These are phyloP conservation scores for Dioscorea cayenensis DNA, from an alignment of 116 monocot genomes.

Conservation along the genomic window DNA sequence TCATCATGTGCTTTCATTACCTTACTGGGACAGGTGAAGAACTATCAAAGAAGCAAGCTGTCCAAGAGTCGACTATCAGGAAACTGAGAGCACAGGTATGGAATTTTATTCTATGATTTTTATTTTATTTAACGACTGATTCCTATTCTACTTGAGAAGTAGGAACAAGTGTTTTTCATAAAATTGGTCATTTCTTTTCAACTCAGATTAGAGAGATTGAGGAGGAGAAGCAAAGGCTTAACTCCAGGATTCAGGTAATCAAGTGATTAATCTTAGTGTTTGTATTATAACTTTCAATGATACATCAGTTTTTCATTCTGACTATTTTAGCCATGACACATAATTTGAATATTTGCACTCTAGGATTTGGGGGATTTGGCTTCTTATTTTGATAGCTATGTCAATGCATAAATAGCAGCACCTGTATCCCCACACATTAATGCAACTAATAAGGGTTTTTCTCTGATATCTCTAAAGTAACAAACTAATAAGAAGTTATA, in stretches of 20 bases:
- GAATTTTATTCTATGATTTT: slow-evolving; percentile 1
- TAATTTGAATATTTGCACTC: no score
- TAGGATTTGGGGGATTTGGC: no score
- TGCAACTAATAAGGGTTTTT: no score
- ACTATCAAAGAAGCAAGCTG: slow-evolving; percentile 98
- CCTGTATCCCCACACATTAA: no score
- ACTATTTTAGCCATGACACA: no score
- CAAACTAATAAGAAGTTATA: no score
- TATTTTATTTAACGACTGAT: neutral
- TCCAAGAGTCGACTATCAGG: slow-evolving; percentile 90
- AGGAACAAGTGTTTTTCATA: neutral
- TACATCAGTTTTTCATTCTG: no score
- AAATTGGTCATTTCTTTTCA: slow-evolving; percentile 4
- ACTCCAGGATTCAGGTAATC: slow-evolving; percentile 91
- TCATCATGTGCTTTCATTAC: neutral
- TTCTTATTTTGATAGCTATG: no score
- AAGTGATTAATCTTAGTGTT: slow-evolving; percentile 5
- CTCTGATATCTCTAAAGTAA: no score
- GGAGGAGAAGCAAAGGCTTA: slow-evolving; percentile 94
- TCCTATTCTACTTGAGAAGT: neutral
- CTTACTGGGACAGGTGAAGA: slow-evolving; percentile 69
- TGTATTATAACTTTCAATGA: no score
- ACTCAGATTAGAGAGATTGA: slow-evolving; percentile 87
- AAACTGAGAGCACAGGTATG: slow-evolving; percentile 96
- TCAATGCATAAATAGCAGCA: no score